Evolutionary conservation across 371 early-diverging fungal genomes (phyloP), one percentile per base, ranked within the genome.

Genomic region (Conidiobolus incongruus): DNA sequence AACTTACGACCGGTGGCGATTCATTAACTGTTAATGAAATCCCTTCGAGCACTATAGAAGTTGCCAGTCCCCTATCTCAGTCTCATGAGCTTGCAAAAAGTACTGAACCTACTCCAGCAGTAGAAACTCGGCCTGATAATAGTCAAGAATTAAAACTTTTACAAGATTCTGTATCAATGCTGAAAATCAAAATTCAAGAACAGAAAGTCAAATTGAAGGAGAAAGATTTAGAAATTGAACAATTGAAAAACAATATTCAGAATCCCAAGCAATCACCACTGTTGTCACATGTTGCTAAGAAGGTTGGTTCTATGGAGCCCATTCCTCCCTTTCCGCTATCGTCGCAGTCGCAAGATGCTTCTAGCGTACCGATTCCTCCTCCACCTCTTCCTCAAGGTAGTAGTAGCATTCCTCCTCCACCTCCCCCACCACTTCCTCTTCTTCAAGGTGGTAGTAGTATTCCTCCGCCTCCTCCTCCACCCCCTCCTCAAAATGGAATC

Each of bases 341-440:
- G 29, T 13, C 44, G 39, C 39, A 38, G 1, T n/a, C 42, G 21
- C 26, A 15, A n/a, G 20, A n/a, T 38, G 17, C 30, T 16, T 17
- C 39, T 38, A 40, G 49, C 10, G 47, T 22, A 12, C 52, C 58
- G n/a, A 50, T 48, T 8, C 52, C 55, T 20, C 51, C 51, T 16
- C 47, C 53, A 7, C 51, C 52, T 38, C 51, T 45, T 10, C 37
- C 5, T 41, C 20, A 12, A 40, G 47, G 16, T 44, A 47, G 4
- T 31, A 34, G 6, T 33, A 15, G 6, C 44, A 34, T 13, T n/a
- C n/a, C n/a, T n/a, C n/a, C n/a, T n/a, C n/a, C n/a, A n/a, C n/a
- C n/a, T n/a, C n/a, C n/a, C n/a, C 52, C 49, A 8, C 47, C 55
- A 1, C 52, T 52, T 0, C 55, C 49, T 16, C 47, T 47, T 7